Evolutionary conservation across 495 filamentous ascomycete genomes (phyloP).

Genomic region (Letharia columbiana): DNA sequence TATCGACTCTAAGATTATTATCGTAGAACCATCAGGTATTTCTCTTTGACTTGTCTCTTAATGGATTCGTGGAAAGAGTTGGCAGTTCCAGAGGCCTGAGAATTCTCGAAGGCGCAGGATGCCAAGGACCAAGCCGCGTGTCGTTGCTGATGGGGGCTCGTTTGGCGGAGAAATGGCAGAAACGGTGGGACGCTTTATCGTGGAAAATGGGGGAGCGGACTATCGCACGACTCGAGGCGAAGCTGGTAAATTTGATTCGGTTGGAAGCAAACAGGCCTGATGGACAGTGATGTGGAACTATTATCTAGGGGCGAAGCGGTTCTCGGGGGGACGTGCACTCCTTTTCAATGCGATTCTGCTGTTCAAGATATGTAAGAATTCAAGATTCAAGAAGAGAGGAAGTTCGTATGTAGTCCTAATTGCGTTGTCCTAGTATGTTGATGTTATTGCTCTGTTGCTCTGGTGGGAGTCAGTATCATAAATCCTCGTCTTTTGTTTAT

Average conservation of each 20-base stretch:
- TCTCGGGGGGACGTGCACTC: background rate
- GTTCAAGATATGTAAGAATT: too few species aligned
- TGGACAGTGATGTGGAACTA: background rate
- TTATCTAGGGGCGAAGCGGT: background rate
- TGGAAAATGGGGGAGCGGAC: background rate
- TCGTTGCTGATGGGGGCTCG: background rate
- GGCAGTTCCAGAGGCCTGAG: background rate
- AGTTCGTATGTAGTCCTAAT: background rate
- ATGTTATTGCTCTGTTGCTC: too few species aligned
- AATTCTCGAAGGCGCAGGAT: background rate
- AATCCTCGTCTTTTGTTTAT: background rate
- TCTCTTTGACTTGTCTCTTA: background rate
- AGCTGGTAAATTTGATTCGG: background rate
- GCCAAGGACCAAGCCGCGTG: background rate
- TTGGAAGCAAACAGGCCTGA: background rate
- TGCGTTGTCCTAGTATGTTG: background rate
- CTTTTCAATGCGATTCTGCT: background rate
- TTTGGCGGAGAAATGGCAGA: background rate
- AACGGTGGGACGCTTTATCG: background rate
- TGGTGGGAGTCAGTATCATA: too few species aligned
- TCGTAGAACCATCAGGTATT: background rate
- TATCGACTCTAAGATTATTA: background rate
- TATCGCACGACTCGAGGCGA: background rate
- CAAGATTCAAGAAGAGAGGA: background rate
- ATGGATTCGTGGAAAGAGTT: background rate